A percentile compares a stretch with the other conserved stretches of the same genome.
Conservation (phyloP, 805 yeast species). For the Ogataea paraovalis region DNA sequence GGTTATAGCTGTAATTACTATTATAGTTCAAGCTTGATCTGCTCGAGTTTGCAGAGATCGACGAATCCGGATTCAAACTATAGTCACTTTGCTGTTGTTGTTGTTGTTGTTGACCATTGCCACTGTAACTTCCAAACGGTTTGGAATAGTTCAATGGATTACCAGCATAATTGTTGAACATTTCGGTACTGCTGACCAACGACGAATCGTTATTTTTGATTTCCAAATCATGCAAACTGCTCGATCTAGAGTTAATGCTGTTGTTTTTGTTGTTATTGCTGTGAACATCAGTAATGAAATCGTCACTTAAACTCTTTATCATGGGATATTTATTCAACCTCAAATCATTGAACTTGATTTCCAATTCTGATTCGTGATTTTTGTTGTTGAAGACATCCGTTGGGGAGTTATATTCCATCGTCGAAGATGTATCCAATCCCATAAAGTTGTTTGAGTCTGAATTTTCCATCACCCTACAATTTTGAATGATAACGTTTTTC, state of each 20-base stretch:
- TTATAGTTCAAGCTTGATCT: neutral
- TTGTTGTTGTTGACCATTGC: constrained; percentile 3
- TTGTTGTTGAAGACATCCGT: neutral
- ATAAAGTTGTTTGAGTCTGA: constrained; percentile 6
- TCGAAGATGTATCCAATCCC: neutral
- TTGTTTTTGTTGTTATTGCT: neutral
- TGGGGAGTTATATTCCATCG: neutral
- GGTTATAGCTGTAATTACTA: constrained; percentile 1
- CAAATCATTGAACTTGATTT: neutral
- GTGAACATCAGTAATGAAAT: neutral
- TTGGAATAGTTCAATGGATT: neutral
- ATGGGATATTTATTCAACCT: neutral
- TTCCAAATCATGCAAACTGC: neutral
- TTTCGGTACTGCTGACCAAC: neutral
- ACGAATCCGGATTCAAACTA: neutral
- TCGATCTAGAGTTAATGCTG: neutral
- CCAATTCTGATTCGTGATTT: neutral
- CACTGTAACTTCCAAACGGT: neutral
- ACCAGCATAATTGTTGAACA: no score
- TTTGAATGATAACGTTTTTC: constrained; percentile 24
- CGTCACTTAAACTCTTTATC: neutral
- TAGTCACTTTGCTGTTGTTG: neutral
- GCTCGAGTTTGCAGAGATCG: neutral
- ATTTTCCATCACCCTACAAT: constrained; percentile 28
- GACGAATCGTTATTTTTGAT: neutral